These are phyloP conservation scores for Pseudopediastrum boryanum DNA, from an alignment of 139 green algal genomes.

Conservation along the genomic window DNA sequence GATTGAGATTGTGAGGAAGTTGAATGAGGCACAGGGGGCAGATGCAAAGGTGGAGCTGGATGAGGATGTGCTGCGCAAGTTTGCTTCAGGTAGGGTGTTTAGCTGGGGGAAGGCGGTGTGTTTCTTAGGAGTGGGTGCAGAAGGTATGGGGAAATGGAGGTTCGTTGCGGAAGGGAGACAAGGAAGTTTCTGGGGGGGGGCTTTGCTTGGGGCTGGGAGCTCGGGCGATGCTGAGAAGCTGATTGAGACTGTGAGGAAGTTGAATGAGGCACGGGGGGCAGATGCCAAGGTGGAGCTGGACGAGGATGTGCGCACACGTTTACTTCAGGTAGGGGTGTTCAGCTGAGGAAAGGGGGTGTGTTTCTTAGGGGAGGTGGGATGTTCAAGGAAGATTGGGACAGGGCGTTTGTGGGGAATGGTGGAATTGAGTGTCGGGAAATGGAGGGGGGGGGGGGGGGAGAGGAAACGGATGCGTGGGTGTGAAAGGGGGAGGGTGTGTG, in stretches of 20 bases:
- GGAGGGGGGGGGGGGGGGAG: too few relatives aligned
- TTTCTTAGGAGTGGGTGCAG: neutral
- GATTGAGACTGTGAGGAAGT: slow-evolving; percentile 50
- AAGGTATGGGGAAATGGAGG: neutral
- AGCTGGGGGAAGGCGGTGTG: slow-evolving; percentile 18
- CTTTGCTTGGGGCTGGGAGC: slow-evolving; percentile 66
- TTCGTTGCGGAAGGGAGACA: too few relatives aligned
- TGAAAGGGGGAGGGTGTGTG: too few relatives aligned
- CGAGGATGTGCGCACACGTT: slow-evolving; percentile 54
- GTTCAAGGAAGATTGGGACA: too few relatives aligned
- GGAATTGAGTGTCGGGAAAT: too few relatives aligned
- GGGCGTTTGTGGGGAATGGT: too few relatives aligned
- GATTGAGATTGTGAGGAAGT: slow-evolving; percentile 50
- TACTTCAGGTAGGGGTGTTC: slow-evolving; percentile 54
- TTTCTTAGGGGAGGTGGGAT: neutral
- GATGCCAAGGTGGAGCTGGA: slow-evolving; percentile 62
- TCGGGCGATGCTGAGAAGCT: slow-evolving; percentile 76
- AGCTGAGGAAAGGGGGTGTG: slow-evolving; percentile 17
- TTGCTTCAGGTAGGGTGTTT: slow-evolving; percentile 55
- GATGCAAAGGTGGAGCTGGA: slow-evolving; percentile 62
- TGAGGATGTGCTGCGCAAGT: slow-evolving; percentile 55
- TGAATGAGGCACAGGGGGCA: slow-evolving; percentile 62
- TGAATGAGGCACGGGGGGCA: slow-evolving; percentile 62
- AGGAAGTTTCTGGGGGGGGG: too few relatives aligned
- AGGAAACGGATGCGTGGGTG: too few relatives aligned